Conservation (phyloP, 371 early-diverging fungal genomes). For the Basidiobolus meristosporus region DNA sequence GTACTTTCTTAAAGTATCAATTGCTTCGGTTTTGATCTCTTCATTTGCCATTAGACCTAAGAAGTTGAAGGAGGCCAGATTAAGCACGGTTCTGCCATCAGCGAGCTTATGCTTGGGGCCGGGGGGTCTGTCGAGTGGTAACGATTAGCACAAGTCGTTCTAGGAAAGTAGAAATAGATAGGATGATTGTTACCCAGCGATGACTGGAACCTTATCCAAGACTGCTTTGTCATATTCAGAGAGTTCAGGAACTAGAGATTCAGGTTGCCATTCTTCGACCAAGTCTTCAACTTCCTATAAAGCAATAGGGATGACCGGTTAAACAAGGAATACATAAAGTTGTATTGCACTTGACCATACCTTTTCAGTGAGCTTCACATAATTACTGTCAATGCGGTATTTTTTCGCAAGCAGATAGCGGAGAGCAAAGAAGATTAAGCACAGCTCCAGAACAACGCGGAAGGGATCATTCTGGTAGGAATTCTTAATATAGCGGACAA, state of each 20-base stretch:
- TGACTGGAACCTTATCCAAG: slow-evolving; percentile 56
- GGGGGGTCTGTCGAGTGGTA: too few relatives aligned
- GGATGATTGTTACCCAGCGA: slow-evolving; percentile 28
- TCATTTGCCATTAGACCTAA: slow-evolving; percentile 63
- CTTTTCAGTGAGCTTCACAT: slow-evolving; percentile 65
- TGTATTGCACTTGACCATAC: too few relatives aligned
- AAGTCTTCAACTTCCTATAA: slow-evolving; percentile 86
- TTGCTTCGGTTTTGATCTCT: slow-evolving; percentile 58
- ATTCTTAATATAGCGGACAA: slow-evolving; percentile 64
- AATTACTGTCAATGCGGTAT: slow-evolving; percentile 65
- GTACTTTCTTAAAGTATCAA: slow-evolving; percentile 79
- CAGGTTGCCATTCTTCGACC: slow-evolving; percentile 91
- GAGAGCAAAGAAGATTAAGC: slow-evolving; percentile 71
- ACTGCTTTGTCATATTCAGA: slow-evolving; percentile 55
- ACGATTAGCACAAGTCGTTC: too few relatives aligned
- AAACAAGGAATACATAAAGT: too few relatives aligned
- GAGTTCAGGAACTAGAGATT: slow-evolving; percentile 73
- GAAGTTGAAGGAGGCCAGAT: slow-evolving; percentile 77
- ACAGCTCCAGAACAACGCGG: slow-evolving; percentile 70
- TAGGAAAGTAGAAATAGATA: too few relatives aligned
- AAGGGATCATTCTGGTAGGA: slow-evolving; percentile 94
- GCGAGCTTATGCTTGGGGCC: too few relatives aligned
- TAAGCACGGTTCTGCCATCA: slow-evolving; percentile 14
- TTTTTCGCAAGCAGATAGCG: slow-evolving; percentile 75
- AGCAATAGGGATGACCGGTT: too few relatives aligned